phyloP scores from a whole-genome alignment of 1,284 basidiomycete genomes.

The Lentinula novae-zelandiae region DNA sequence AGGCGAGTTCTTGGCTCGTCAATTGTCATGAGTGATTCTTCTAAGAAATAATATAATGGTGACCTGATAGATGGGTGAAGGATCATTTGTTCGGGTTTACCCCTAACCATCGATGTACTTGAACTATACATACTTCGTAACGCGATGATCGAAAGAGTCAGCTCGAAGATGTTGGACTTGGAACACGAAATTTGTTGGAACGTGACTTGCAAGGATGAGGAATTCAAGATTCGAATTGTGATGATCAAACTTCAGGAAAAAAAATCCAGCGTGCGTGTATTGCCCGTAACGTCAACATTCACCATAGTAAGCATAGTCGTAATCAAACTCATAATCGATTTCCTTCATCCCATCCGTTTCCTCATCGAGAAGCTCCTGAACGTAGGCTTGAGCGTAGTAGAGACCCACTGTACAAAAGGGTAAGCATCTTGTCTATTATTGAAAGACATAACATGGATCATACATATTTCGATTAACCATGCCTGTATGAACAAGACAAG shows the following conservation, averaged over 20 bases:
- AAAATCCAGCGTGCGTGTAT: neutral
- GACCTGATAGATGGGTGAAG: too few species aligned
- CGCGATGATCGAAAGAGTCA: too few species aligned
- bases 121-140: too few species aligned
- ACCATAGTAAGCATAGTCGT: neutral
- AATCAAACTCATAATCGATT: neutral
- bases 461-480: neutral
- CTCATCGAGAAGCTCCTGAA: slow-evolving; percentile 4
- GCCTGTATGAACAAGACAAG: neutral
- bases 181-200: too few species aligned
- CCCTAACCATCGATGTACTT: too few species aligned
- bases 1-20: too few species aligned
- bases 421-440: neutral
- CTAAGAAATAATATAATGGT: too few species aligned
- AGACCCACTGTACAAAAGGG: neutral
- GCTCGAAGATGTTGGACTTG: too few species aligned
- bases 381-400: neutral
- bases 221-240: too few species aligned
- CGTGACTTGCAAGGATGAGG: too few species aligned
- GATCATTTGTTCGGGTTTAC: too few species aligned
- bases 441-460: neutral
- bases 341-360: neutral
- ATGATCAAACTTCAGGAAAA: neutral
- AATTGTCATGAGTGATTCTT: too few species aligned
- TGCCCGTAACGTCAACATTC: neutral